Conservation (phyloP, 1,139 yeast genomes). For the Pichia sp. region DNA sequence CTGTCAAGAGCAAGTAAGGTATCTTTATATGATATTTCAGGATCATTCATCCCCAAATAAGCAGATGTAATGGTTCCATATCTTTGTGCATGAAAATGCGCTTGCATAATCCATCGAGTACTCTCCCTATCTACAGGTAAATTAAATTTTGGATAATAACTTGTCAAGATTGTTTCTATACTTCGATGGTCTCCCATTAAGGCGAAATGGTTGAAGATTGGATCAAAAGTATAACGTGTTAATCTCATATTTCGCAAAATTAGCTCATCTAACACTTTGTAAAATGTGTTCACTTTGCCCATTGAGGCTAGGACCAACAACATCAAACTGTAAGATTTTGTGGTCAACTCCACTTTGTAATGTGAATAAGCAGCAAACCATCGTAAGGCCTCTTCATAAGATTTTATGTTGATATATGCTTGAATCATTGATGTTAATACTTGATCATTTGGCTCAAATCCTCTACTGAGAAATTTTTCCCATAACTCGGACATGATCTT, state of each 20-base stretch:
- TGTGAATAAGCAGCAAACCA: slow-evolving; percentile 36
- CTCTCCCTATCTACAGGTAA: slow-evolving; percentile 26
- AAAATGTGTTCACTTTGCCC: slow-evolving; percentile 33
- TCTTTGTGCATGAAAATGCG: slow-evolving; percentile 20
- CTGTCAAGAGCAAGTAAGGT: slow-evolving; percentile 21
- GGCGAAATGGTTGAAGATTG: slow-evolving; percentile 29
- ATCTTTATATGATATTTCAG: slow-evolving; percentile 21
- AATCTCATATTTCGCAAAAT: slow-evolving; percentile 15
- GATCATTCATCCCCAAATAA: slow-evolving; percentile 18
- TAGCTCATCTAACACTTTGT: slow-evolving; percentile 37
- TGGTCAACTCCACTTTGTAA: slow-evolving; percentile 32
- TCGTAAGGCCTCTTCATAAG: slow-evolving; percentile 38
- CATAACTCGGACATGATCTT: slow-evolving; percentile 46
- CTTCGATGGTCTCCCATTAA: slow-evolving; percentile 29
- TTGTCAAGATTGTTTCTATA: slow-evolving; percentile 20
- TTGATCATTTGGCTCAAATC: slow-evolving; percentile 40
- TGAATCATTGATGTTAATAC: slow-evolving; percentile 45
- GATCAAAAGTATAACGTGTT: slow-evolving; percentile 24
- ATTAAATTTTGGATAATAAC: slow-evolving; percentile 25
- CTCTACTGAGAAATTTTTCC: slow-evolving; percentile 39
- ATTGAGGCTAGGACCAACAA: slow-evolving; percentile 35
- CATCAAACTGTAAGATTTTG: slow-evolving; percentile 36
- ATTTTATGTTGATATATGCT: slow-evolving; percentile 39
- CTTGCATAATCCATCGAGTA: slow-evolving; percentile 24
- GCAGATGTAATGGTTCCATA: slow-evolving; percentile 26